Conservation (phyloP, 768 basidiomycete species). For the Panellus pusillus region DNA sequence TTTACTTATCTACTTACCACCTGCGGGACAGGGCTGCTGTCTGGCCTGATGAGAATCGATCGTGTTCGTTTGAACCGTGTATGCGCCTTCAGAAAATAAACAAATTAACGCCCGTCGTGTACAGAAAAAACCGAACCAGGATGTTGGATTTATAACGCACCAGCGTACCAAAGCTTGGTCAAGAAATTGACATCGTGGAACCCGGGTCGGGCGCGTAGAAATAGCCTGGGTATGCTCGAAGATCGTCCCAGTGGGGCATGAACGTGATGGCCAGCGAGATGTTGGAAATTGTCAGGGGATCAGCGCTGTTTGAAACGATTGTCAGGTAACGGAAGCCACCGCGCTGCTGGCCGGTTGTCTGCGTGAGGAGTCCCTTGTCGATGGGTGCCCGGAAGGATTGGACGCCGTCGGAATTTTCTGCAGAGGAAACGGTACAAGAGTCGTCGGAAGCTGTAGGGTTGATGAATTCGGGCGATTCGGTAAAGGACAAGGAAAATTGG, state of each 20-base stretch:
- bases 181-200: conserved; percentile 46
- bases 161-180: conserved; percentile 56
- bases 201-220: conserved; percentile 42
- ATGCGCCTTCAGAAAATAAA: conserved; percentile 30
- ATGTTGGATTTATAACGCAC: conserved; percentile 19
- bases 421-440: conserved; percentile 28
- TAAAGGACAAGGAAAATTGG: conserved; percentile 47
- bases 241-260: conserved; percentile 48
- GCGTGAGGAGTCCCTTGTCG: conserved; percentile 29
- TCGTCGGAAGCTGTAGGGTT: conserved; percentile 44
- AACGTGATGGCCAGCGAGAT: conserved; percentile 44
- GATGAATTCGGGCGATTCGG: conserved; percentile 50
- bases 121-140: background rate
- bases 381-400: conserved; percentile 33
- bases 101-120: background rate
- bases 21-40: conserved; percentile 30
- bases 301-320: conserved; percentile 39
- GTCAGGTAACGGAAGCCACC: conserved; percentile 52
- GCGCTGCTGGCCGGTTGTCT: conserved; percentile 38
- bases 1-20: background rate
- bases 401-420: conserved; percentile 35
- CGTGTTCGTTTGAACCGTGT: conserved; percentile 53
- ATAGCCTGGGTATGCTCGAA: conserved; percentile 47
- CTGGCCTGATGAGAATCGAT: conserved; percentile 38
- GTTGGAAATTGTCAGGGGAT: conserved; percentile 41